Base-by-base conservation (phyloP, 2,329 filamentous ascomycete genomes). In the Ophiostoma quercus region DNA sequence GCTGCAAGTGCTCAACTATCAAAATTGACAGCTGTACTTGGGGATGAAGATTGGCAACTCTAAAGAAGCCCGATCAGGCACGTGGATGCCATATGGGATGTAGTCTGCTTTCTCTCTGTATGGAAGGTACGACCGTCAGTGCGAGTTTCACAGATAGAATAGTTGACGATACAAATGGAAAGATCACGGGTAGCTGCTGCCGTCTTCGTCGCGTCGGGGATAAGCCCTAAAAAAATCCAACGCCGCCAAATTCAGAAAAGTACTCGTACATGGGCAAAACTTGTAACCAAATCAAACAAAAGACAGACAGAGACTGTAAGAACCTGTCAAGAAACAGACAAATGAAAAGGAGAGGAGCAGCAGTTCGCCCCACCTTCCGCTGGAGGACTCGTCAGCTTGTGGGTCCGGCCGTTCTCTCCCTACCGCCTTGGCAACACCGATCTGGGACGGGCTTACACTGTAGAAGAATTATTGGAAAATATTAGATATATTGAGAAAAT, bases 301-400 rank as follows among this genome's bases (percentile, higher is more conserved):
- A 25, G 22, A 57, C 22, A 11, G 22, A 14, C 9, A 25, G 51
- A 57, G 11, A 12, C 51, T 57, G 22, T 32, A 54, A 66, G 37
- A 69, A 22, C 43, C 43, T 25, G 39, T 34, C 19, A 43, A 43
- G 37, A 69, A 22, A 62, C 43, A 37, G 39, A 47, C 19, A 43
- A 43, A 47, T 65, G 51, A 57, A 57, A 57, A 57, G 19, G 16
- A 22, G 22, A 57, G 22, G 51, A 29, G 22, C n/a, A 25, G 5
- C 22, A 57, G 9, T 3, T 11, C n/a, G 51, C 51, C 65, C 63
- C 62, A 65, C 62, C 62, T 39, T n/a, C 32, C 34, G 62, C 62
- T 66, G 9, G 66, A 54, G 69, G 69, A 63, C 69, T 70, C 69
- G 69, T 70, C 66, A 70, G 69, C 69, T 22, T 67, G 69, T 70